These are phyloP conservation scores for Chaetothyriales sp. DNA, from an alignment of 2,329 filamentous ascomycete genomes.

Conservation along the genomic window DNA sequence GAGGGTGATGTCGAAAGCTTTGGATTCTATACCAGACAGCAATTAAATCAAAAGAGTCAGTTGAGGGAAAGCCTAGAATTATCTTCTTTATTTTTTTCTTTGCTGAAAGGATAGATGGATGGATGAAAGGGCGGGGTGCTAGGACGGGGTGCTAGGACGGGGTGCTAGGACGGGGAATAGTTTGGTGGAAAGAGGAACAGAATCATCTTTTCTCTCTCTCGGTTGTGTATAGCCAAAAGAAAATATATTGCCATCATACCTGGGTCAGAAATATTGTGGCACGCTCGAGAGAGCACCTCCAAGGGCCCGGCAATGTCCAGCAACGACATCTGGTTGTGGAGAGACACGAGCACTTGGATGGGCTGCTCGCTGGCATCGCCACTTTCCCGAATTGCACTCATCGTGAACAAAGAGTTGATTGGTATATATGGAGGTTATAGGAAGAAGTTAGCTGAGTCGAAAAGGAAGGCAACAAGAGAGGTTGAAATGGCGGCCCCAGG, in stretches of 20 bases:
- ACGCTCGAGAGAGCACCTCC: conserved; percentile 42
- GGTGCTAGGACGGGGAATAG: background rate
- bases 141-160: background rate
- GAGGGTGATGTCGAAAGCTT: conserved; percentile 42
- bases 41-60: conserved; percentile 11
- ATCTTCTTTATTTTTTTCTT: too few relatives aligned
- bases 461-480: background rate
- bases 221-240: background rate
- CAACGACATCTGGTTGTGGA: conserved; percentile 43
- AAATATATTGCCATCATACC: conserved; percentile 21
- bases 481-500: background rate
- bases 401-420: conserved; percentile 20
- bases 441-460: background rate
- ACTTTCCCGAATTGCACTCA: conserved; percentile 37
- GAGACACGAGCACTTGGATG: conserved; percentile 48
- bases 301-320: conserved; percentile 46
- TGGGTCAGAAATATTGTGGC: conserved; percentile 40
- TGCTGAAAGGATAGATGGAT: background rate
- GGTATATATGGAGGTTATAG: background rate
- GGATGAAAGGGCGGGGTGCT: background rate
- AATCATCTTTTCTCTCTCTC: background rate
- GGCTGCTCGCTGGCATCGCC: conserved; percentile 23
- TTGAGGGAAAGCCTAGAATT: background rate
- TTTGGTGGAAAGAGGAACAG: background rate
- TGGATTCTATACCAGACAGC: conserved; percentile 28